Evolutionary conservation across 129 eudicot species (phyloP).

Genomic region (Flaveria robusta): DNA sequence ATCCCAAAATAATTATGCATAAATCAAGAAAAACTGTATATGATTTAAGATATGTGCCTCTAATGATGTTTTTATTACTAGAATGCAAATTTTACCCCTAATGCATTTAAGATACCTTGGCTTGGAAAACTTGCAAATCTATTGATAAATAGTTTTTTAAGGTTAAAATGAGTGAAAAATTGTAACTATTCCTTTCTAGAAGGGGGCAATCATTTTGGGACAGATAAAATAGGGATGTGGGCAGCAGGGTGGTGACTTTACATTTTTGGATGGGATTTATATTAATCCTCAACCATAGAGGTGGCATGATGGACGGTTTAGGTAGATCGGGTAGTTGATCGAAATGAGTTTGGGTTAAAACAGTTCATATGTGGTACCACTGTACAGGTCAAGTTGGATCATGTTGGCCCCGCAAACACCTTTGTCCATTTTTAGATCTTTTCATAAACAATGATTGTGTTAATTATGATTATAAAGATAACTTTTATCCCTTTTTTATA

Average conservation of each 20-base stretch:
- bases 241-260: background rate
- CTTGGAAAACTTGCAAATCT: background rate
- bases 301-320: background rate
- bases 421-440: background rate
- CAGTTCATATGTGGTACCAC: background rate
- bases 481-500: background rate
- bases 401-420: background rate
- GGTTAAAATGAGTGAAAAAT: background rate
- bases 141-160: background rate
- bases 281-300: conserved; percentile 8
- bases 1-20: background rate
- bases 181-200: background rate
- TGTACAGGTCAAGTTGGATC: background rate
- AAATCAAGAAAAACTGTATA: background rate
- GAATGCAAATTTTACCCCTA: background rate
- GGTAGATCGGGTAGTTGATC: background rate
- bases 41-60: background rate
- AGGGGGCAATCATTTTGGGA: background rate
- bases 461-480: background rate
- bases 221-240: background rate
- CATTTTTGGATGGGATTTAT: background rate
- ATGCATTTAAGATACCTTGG: background rate
- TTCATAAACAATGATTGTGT: background rate
- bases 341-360: background rate
- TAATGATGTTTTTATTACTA: background rate